These are phyloP conservation scores for Orbilia brochopaga DNA, from an alignment of 2,329 filamentous ascomycete genomes.

Conservation along the genomic window DNA sequence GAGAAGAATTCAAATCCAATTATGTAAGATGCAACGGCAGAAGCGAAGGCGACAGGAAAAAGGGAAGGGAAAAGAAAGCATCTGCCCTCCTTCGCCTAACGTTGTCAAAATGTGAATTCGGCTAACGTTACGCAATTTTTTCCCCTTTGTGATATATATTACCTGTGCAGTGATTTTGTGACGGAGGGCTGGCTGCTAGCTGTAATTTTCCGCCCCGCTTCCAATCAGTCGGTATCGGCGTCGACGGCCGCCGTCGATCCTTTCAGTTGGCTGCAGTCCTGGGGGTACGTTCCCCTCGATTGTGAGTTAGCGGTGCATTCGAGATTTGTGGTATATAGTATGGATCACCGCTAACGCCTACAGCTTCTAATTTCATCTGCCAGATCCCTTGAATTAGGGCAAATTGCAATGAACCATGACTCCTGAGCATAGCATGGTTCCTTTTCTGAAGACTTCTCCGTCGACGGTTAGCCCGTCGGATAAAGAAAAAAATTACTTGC, in stretches of 20 bases:
- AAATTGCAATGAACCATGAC: slow-evolving; percentile 39
- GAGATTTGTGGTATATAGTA: no score
- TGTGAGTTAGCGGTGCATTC: neutral
- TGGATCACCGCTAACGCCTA: slow-evolving; percentile 1
- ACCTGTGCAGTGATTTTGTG: slow-evolving; percentile 2
- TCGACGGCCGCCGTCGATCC: slow-evolving; percentile 3
- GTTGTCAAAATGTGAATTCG: slow-evolving; percentile 31
- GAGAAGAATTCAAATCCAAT: neutral
- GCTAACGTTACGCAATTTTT: slow-evolving; percentile 49
- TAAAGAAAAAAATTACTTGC: no score
- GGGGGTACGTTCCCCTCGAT: no score
- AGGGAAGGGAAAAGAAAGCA: slow-evolving; percentile 2
- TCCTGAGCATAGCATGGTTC: neutral
- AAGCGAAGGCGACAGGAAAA: slow-evolving; percentile 1
- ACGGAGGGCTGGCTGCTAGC: slow-evolving; percentile 28
- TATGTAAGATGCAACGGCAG: neutral
- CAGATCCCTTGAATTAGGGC: slow-evolving; percentile 12
- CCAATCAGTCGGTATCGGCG: slow-evolving; percentile 42
- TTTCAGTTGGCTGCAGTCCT: neutral
- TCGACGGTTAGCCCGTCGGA: neutral
- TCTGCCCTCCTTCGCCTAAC: slow-evolving; percentile 29
- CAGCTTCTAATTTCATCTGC: slow-evolving; percentile 28
- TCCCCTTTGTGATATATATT: slow-evolving; percentile 25
- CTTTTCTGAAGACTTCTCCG: neutral
- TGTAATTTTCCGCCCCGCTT: slow-evolving; percentile 49